Base-by-base conservation (phyloP, 2,329 filamentous ascomycete species). In the Ascocoryne sarcoides region DNA sequence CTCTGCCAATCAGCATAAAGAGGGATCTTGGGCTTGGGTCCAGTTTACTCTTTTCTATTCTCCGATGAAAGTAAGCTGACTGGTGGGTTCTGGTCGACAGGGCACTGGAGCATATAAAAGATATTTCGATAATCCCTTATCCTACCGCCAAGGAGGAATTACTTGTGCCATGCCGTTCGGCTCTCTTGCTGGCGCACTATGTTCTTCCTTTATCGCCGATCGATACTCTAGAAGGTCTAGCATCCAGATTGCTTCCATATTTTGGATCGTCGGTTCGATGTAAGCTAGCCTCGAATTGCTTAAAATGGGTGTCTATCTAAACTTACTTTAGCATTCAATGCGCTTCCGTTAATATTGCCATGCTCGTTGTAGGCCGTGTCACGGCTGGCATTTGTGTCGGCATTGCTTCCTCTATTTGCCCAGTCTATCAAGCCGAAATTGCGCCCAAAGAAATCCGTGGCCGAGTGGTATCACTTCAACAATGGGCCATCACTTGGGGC, bases 341-440 rank as follows among this genome's bases (percentile, higher is more conserved):
- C 39, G 71, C 75, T n/a, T 64, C 76, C 3, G 70, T 79, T 47
- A 72, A 78, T 57, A 75, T 82, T 40, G 70, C 65, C 19, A 85
- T 87, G 79, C 70, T 89, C 14, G 76, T 84, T 44, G 73, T 73
- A 2, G 84, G 83, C 3, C 77, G 84, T 47, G 64, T 82, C 47
- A 75, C 88, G 59, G 80, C 82, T 47, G 84, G 84, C 31, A 55
- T 87, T 49, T 79, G 78, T 42, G 80, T 88, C 40, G 84, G 84
- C 45, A 85, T 88, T 56, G 77, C 73, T 40, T 79, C 74, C 23
- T 73, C 77, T 0, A 77, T 82, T 51, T 77, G 80, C 2, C 77
- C 79, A 4, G 77, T 83, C 29, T 84, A 83, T 55, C 71, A 82
- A 19, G 71, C 76, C 15, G 80, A 84, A 57, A 68, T 84, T 20